phyloP scores from a whole-genome alignment of 306 rosid genomes.

The Urtica urens region DNA sequence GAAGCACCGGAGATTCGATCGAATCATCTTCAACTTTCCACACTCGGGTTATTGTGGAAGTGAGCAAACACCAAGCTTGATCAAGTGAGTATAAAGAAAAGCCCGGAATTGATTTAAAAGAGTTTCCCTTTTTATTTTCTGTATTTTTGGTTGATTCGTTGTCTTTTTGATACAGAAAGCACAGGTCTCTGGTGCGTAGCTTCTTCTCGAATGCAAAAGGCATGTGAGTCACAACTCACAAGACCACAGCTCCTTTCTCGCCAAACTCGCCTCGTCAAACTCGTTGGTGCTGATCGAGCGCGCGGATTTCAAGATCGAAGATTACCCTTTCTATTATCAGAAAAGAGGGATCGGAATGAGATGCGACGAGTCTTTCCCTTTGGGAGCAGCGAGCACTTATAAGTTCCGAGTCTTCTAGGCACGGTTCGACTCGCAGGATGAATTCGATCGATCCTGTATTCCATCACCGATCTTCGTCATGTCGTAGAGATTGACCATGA shows the following conservation, averaged over 20 bases:
- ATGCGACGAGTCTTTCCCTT: conserved; percentile 39
- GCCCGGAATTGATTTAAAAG: too few species aligned
- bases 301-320: conserved; percentile 32
- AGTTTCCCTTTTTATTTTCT: too few species aligned
- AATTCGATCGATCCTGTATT: too few species aligned
- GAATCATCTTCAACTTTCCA: conserved; percentile 51
- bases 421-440: too few species aligned
- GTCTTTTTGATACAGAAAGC: conserved; percentile 28
- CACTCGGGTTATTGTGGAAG: conserved; percentile 43
- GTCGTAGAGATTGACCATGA: too few species aligned
- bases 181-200: conserved; percentile 30
- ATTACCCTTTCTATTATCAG: conserved; percentile 39
- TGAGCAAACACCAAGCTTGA: conserved; percentile 14
- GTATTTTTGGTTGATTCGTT: too few species aligned
- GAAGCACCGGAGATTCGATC: conserved; percentile 33
- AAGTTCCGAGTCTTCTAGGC: conserved; percentile 26
- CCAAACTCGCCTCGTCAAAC: conserved; percentile 20
- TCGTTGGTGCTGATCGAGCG: conserved; percentile 18
- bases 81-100: conserved; percentile 50
- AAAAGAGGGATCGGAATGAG: conserved; percentile 36
- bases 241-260: conserved; percentile 30
- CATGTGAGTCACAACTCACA: conserved; percentile 55
- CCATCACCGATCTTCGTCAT: too few species aligned
- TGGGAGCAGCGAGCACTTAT: conserved; percentile 48
- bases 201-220: conserved; percentile 36